Base-by-base conservation (phyloP, 2,329 filamentous ascomycete genomes). In the Orbilia quercus region DNA sequence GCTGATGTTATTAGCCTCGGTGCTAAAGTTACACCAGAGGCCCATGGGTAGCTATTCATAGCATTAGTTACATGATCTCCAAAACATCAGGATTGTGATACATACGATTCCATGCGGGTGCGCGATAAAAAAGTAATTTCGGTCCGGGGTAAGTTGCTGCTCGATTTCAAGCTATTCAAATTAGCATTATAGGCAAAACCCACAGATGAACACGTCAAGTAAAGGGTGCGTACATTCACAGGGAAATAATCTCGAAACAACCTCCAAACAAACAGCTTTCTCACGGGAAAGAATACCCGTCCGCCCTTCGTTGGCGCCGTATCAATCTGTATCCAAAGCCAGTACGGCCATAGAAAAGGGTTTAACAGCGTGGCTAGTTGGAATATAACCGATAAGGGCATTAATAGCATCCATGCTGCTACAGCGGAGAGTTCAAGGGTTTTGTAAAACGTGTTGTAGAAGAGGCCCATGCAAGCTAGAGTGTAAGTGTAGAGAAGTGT, bases 271-370 rank as follows among this genome's bases (percentile, higher is more conserved):
- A 36, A 36, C 31, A 25, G 22, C 18, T 16, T 25, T 16, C 23
- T 16, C 20, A 14, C 7, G 4, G 23, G 22, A 6, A 28, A 12
- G 31, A 4, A 53, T 4, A 25, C 48, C 14, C 31, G 28, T 5
- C 48, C 48, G 20, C 48, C 48, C 20, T 36, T 53, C 2, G 20
- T 22, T 3, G 48, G 48, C 16, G 48, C 31, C 7, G 23, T 12
- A 23, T 53, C 48, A 16, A 53, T 7, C 31, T 53, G 48, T 53
- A 53, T 53, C 23, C 31, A 53, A 31, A 53, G 48, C 48, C 48
- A 53, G 16, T 53, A 53, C 11, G 48, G 48, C 48, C 48, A 53
- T 3, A 53, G 31, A 5, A 53, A 11, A 5, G 48, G 48, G 20
- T 36, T 31, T 9, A 31, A 16, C 12, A 53, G 2, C 20, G 31